Percentiles rank a stretch among this genome's conserved stretches.
These are phyloP conservation scores for Solanum hybrid DNA, from an alignment of 305 asterid genomes.

Conservation along the genomic window DNA sequence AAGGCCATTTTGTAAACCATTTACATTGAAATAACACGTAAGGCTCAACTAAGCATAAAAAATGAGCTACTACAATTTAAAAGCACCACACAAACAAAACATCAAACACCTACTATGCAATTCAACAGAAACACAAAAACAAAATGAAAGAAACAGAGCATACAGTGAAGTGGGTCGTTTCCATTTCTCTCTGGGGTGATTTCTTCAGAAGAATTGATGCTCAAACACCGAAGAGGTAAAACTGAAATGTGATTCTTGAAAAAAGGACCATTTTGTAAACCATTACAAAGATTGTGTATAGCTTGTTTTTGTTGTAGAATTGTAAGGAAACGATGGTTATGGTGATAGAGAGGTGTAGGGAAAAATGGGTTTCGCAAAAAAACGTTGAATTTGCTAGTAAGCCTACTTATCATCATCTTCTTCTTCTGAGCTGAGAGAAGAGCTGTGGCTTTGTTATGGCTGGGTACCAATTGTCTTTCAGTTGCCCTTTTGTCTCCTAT, in stretches of 20 bases:
- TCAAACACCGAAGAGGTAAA: slow-evolving; percentile 22
- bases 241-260: slow-evolving; percentile 11
- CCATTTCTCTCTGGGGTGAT: not conserved
- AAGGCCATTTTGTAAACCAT: not conserved
- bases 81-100: slow-evolving; percentile 9
- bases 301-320: slow-evolving; percentile 4
- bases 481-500: not conserved
- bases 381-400: slow-evolving; percentile 13
- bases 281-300: slow-evolving; percentile 1
- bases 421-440: not conserved
- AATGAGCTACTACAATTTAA: not conserved
- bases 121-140: not conserved
- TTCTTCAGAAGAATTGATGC: slow-evolving; percentile 19
- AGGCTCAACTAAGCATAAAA: not conserved
- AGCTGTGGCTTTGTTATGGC: not conserved
- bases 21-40: not conserved
- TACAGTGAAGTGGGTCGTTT: slow-evolving; percentile 15
- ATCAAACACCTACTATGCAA: slow-evolving; percentile 40
- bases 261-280: slow-evolving; percentile 11
- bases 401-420: slow-evolving; percentile 25
- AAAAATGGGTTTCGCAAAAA: slow-evolving; percentile 10
- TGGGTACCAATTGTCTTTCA: not conserved
- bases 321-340: slow-evolving; percentile 6
- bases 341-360: slow-evolving; percentile 12
- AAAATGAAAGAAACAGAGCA: not conserved